phyloP scores from a whole-genome alignment of 441 rosid species.

The Flueggea neowawraea region DNA sequence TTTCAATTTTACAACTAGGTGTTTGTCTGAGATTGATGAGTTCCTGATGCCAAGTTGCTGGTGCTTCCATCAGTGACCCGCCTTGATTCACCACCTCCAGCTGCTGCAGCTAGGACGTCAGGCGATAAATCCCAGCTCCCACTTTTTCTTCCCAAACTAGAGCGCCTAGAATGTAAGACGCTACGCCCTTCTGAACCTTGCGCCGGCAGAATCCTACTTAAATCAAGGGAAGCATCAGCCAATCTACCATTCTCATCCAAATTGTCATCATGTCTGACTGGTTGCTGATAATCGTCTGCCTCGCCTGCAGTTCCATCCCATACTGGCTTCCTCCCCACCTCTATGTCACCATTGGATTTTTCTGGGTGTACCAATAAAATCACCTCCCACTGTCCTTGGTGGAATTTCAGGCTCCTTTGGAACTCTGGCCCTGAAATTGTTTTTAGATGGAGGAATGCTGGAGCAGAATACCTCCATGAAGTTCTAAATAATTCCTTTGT shows the following conservation, averaged over 20 bases:
- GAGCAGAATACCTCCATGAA: constrained; percentile 73
- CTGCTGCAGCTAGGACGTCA: constrained; percentile 45
- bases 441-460: constrained; percentile 56
- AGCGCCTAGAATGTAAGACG: constrained; percentile 59
- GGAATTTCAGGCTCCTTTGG: constrained; percentile 50
- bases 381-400: constrained; percentile 39
- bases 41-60: constrained; percentile 22
- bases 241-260: constrained; percentile 34
- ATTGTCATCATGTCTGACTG: constrained; percentile 36
- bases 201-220: constrained; percentile 66
- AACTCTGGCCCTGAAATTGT: constrained; percentile 69
- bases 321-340: constrained; percentile 78
- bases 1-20: constrained; percentile 15
- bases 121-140: constrained; percentile 82
- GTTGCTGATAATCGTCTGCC: constrained; percentile 36
- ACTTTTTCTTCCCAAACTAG: constrained; percentile 82
- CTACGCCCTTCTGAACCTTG: constrained; percentile 61
- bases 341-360: constrained; percentile 63
- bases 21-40: constrained; percentile 17
- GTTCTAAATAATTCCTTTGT: constrained; percentile 63
- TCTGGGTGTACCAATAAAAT: constrained; percentile 52
- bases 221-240: constrained; percentile 49
- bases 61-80: constrained; percentile 22
- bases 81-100: constrained; percentile 47
- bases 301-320: constrained; percentile 54